Base-by-base conservation (phyloP, 352 stramenopile species). In the Pythium phragmiticola region DNA sequence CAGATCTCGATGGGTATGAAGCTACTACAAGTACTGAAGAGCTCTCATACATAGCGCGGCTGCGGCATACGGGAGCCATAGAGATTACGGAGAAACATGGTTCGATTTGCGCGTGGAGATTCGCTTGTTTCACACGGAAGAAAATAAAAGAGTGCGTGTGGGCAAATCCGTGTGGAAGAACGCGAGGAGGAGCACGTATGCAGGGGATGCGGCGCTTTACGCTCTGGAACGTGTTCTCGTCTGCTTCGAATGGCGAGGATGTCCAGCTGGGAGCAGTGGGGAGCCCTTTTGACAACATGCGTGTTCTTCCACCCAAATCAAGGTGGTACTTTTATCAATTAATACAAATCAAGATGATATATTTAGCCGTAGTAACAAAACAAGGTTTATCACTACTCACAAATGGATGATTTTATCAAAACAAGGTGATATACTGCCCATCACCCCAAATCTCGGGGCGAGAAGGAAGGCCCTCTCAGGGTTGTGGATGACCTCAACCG, bases 11-110 rank as follows among this genome's bases (percentile, higher is more conserved):
- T 46, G 0, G 13, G 8, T 57, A 33, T 69, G 2, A 48, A 53
- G 14, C 39, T 41, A 36, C 4, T 16, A 28, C 14, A 28, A 41
- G 26, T 30, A 3, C 3, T 28, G 21, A 37, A 52, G 12, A 64
- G 42, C 9, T 13, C n/a, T 50, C 84, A 50, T 69, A 94, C 85
- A 65, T 92, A 74, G 34, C 87, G 83, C 49, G 82, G 37, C 62
- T 91, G 85, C 4, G 82, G 85, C 82, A 92, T 90, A 51, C 85
- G 85, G 49, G 81, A 87, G 41, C 80, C 82, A 50, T 89, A 92
- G 12, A 94, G 75, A 34, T 77, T 76, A 21, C 84, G 82, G n/a
- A 94, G 78, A 46, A 93, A 90, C 84, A 93, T 93, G 57, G 33
- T 16, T 11, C 33, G 8, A 13, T 56, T 16, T 33, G 19, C 13